Evolutionary conservation across 2,329 filamentous ascomycete species (phyloP).

Genomic region (Botrytis elliptica): DNA sequence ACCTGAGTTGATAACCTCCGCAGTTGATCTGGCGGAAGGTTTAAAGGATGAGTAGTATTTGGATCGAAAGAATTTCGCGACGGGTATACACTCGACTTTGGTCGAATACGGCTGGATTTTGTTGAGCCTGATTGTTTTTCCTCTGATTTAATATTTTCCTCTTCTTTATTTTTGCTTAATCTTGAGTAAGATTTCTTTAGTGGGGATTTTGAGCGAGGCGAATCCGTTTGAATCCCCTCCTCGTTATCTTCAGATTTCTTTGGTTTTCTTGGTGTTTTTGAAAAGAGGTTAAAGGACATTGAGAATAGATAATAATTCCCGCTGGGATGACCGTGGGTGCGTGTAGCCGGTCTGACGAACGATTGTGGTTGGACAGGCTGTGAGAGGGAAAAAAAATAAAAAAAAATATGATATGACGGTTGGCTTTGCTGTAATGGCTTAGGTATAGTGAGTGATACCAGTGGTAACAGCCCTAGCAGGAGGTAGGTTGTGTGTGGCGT

Average conservation of each 20-base stretch:
- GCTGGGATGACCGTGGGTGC: slow-evolving; percentile 18
- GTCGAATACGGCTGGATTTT: slow-evolving; percentile 35
- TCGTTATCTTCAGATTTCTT: slow-evolving; percentile 36
- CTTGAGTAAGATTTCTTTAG: slow-evolving; percentile 37
- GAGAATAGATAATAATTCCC: slow-evolving; percentile 21
- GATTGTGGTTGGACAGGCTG: slow-evolving; percentile 20
- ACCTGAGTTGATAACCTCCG: slow-evolving; percentile 71
- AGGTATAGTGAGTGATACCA: background rate
- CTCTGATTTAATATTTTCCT: slow-evolving; percentile 33
- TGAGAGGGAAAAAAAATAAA: background rate
- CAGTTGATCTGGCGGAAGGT: slow-evolving; percentile 85
- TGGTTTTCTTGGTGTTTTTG: slow-evolving; percentile 39
- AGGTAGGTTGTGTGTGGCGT: slow-evolving; percentile 4
- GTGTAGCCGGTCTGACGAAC: slow-evolving; percentile 20
- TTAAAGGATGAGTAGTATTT: slow-evolving; percentile 76
- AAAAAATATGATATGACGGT: background rate
- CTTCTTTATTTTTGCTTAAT: slow-evolving; percentile 35
- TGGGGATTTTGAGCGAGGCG: slow-evolving; percentile 35
- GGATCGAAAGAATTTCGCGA: slow-evolving; percentile 53
- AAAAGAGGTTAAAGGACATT: slow-evolving; percentile 38
- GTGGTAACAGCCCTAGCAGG: background rate
- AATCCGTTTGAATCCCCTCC: slow-evolving; percentile 30
- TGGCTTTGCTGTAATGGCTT: background rate
- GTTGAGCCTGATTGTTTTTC: slow-evolving; percentile 31
- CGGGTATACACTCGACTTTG: slow-evolving; percentile 33